Base-by-base conservation (phyloP, 352 stramenopile species). In the Globisporangium solare region DNA sequence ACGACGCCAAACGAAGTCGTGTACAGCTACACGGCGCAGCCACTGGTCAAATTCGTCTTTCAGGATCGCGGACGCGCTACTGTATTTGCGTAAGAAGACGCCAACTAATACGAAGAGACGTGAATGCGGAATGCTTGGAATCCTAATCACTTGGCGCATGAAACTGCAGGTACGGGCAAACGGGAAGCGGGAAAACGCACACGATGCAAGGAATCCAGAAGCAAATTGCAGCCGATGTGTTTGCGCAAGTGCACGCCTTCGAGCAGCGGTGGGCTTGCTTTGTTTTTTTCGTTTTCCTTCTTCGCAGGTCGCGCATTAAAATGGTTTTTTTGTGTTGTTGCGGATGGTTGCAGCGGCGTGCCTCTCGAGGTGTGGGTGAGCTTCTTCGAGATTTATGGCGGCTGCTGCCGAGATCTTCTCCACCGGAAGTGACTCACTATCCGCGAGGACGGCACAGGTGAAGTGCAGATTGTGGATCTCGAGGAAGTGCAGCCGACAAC, bases 371-470 rank as follows among this genome's bases (percentile, higher is more conserved):
- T 98, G 10, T 92, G 83, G 47, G 83, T 98, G 50, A 97, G 88
- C 35, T 97, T 98, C 39, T 99, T 98, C 61, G 96, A 99, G 75
- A 98, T 99, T 46, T 99, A 99, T 56, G 94, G 96, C 0, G 94
- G 94, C 45, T 95, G 97, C 31, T 92, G 97, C 22, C 94, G 98
- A 49, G 96, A 99, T 67, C 65, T 99, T 18, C 68, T 99, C 41
- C 77, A 86, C 54, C 81, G 92, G 37, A 94, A 95, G 52, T 70
- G 79, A 12, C 78, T 98, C 15, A 97, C 88, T 46, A 97, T 97
- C 63, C 81, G 96, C 3, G 95, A 98, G 75, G 94, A 99, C 68
- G 91, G 87, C 2, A 84, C 85, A 40, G 92, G 94, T 13, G 88
- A 97, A 66, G 96, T 99, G 32, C 93, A 96, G 57, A 97, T 99